Base-by-base conservation (phyloP, 2,329 filamentous ascomycete species). In the Beauveria australis region DNA sequence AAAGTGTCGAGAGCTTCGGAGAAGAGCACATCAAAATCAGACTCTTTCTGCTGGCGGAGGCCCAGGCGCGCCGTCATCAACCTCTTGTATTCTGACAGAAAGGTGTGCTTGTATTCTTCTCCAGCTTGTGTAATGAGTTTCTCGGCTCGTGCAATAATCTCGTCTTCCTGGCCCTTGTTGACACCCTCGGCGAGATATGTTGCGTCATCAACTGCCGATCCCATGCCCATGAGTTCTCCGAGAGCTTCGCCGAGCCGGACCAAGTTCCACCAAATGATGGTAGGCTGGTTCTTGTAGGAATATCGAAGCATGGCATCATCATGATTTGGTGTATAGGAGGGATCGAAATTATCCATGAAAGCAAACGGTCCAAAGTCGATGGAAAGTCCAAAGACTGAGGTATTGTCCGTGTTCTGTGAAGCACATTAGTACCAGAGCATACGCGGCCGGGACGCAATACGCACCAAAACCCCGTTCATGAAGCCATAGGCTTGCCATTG, bases 401-500 rank as follows among this genome's bases (percentile, higher is more conserved):
- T 99, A 72, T 99, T 99, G 71, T 99, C 94, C 0, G 94, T 97
- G 74, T 99, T 99, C 74, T 76, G 18, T 52, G 5, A 9, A 6
- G 41, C 3, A 16, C 6, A 58, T 74, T 53, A 74, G 67, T 40
- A 46, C 16, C n/a, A 14, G 49, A 41, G 2, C n/a, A 10, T 1
- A 49, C 18, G 16, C 6, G 10, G 9, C 4, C 52, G 9, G 6
- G 4, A 44, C 26, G 3, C 12, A 51, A 2, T 8, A 64, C 70
- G 64, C 65, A 76, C 74, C 61, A 99, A 79, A 4, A 99, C 94
- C 51, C 94, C 94, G 69, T 99, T 99, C 82, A 96, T 97, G 76
- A 99, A 99, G n/a, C 91, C 94, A 69, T 97, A 97, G 0, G 91
- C 92, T 76, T 99, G 95, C 93, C 94, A 97, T 66, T 88, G 84